phyloP scores from a whole-genome alignment of 192 early-diverging fungal genomes.

The Coemansia sp. region DNA sequence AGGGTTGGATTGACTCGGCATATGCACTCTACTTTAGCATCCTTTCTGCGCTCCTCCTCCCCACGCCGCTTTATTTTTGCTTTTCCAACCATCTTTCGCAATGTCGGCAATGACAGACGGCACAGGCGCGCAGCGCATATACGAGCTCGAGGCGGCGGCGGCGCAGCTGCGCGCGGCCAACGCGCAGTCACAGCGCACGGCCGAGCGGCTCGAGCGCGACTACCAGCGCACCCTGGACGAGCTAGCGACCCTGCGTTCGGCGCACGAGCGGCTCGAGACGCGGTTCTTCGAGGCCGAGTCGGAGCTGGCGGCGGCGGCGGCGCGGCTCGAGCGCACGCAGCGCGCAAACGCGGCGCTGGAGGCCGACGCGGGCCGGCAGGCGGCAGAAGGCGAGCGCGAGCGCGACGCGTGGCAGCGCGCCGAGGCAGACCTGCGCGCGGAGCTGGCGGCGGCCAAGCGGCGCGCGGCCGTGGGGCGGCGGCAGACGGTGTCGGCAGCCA shows the following conservation, averaged over 20 bases:
- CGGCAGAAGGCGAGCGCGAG: slow-evolving; percentile 34
- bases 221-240: slow-evolving; percentile 32
- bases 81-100: not conserved
- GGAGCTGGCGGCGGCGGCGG: slow-evolving; percentile 13
- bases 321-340: slow-evolving; percentile 23
- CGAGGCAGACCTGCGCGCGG: slow-evolving; percentile 31
- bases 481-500: slow-evolving; percentile 37
- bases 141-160: slow-evolving; percentile 40
- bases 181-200: slow-evolving; percentile 9
- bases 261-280: slow-evolving; percentile 42
- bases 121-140: slow-evolving; percentile 14
- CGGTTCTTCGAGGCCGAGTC: slow-evolving; percentile 37
- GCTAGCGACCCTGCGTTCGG: slow-evolving; percentile 32
- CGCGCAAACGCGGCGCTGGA: slow-evolving; percentile 23
- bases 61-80: not conserved
- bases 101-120: slow-evolving; percentile 15
- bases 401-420: slow-evolving; percentile 36
- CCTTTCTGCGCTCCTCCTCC: too few relatives aligned
- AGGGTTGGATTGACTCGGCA: too few relatives aligned
- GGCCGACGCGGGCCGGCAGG: slow-evolving; percentile 9
- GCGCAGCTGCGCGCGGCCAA: slow-evolving; percentile 35
- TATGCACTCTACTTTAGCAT: too few relatives aligned
- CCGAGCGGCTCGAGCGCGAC: slow-evolving; percentile 29
- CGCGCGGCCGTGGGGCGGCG: slow-evolving; percentile 32
- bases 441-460: slow-evolving; percentile 42